A percentile compares a stretch with the other conserved stretches of the same genome.
Conservation (phyloP, 2,329 filamentous ascomycete species). For the Ramularia endophylla region DNA sequence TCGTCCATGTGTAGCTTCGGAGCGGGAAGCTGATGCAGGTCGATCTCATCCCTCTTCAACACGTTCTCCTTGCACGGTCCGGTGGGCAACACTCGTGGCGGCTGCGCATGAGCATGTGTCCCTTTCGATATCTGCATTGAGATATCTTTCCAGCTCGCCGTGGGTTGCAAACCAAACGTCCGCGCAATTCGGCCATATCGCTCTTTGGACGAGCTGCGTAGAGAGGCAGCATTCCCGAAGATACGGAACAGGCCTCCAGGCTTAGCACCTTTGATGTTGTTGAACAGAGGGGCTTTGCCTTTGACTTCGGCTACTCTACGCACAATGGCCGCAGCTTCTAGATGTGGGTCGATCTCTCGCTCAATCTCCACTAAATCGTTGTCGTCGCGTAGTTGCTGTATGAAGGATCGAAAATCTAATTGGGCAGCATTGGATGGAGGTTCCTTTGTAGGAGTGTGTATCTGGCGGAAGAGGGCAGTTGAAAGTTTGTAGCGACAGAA, state of each 20-base stretch:
- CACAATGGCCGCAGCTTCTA: slow-evolving; percentile 45
- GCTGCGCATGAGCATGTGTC: neutral
- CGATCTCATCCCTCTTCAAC: slow-evolving; percentile 36
- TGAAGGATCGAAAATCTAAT: slow-evolving; percentile 41
- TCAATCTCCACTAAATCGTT: slow-evolving; percentile 43
- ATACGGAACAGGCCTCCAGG: slow-evolving; percentile 46
- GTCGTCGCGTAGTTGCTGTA: slow-evolving; percentile 36
- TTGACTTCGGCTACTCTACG: slow-evolving; percentile 41
- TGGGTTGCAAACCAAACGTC: slow-evolving; percentile 37
- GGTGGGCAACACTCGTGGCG: slow-evolving; percentile 9
- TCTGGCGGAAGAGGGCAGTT: too few relatives aligned
- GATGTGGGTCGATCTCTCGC: slow-evolving; percentile 38
- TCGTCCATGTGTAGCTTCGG: slow-evolving; percentile 42
- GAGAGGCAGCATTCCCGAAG: slow-evolving; percentile 39
- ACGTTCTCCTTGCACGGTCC: slow-evolving; percentile 42
- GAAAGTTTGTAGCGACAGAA: too few relatives aligned
- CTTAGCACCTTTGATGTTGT: slow-evolving; percentile 44
- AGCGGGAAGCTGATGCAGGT: slow-evolving; percentile 32
- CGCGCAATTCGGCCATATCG: slow-evolving; percentile 27
- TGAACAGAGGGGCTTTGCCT: slow-evolving; percentile 47
- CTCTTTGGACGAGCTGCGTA: slow-evolving; percentile 33
- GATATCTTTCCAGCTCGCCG: slow-evolving; percentile 7
- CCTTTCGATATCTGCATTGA: neutral
- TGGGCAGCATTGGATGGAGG: too few relatives aligned
- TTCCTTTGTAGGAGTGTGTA: too few relatives aligned